These are phyloP conservation scores for Drechslerella stenobrocha DNA, from an alignment of 2,329 filamentous ascomycete species.

Conservation along the genomic window DNA sequence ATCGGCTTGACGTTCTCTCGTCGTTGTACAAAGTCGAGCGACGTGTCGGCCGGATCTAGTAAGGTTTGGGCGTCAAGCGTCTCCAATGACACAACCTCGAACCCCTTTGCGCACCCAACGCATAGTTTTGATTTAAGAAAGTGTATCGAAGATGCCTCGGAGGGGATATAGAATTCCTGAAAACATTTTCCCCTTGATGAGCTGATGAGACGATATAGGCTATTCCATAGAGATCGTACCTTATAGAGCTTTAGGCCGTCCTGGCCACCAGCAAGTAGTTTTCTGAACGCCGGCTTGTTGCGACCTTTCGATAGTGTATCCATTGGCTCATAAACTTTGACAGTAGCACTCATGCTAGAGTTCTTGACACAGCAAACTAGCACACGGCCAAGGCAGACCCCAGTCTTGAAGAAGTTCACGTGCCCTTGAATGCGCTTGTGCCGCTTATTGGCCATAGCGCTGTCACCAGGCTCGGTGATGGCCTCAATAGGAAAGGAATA, in stretches of 20 bases:
- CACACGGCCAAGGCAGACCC: conserved; percentile 90
- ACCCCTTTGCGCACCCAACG: conserved; percentile 90
- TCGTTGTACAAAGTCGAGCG: conserved; percentile 91
- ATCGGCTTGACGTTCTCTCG: conserved; percentile 94
- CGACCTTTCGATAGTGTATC: conserved; percentile 90
- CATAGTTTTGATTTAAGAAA: conserved; percentile 96
- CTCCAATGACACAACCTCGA: conserved; percentile 94
- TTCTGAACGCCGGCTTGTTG: conserved; percentile 91
- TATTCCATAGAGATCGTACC: conserved; percentile 55
- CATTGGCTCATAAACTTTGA: conserved; percentile 99
- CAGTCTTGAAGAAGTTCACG: conserved; percentile 97
- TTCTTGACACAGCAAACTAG: conserved; percentile 97
- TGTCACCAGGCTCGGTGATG: conserved; percentile 76
- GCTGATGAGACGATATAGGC: conserved; percentile 2
- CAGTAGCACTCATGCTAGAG: conserved; percentile 86
- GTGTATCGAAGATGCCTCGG: conserved; percentile 96
- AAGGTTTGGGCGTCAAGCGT: conserved; percentile 97
- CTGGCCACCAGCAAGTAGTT: conserved; percentile 91
- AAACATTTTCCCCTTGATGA: conserved; percentile 16
- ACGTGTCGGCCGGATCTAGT: conserved; percentile 95
- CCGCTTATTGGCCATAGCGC: conserved; percentile 74
- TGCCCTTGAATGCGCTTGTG: conserved; percentile 96
- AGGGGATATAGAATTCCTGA: conserved; percentile 94
- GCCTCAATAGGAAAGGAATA: conserved; percentile 86
- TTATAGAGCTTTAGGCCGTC: conserved; percentile 96